These are phyloP conservation scores for Phytophthora pisi DNA, from an alignment of 352 stramenopile species.

Conservation along the genomic window DNA sequence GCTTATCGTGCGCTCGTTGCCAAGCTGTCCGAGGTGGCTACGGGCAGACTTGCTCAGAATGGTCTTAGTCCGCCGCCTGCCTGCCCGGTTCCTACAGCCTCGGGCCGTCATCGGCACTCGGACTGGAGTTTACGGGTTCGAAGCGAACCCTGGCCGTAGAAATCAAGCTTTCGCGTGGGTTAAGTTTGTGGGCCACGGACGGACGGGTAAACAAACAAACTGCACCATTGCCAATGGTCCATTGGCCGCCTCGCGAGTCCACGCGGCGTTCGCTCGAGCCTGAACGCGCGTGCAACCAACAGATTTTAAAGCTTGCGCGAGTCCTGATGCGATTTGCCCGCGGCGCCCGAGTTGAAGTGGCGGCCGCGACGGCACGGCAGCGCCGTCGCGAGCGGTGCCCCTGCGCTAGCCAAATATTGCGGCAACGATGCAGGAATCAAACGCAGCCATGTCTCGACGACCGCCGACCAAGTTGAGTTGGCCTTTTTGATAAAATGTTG, in stretches of 20 bases:
- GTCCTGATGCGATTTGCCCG: constrained; percentile 25
- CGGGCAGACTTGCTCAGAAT: background rate
- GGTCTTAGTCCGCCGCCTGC: background rate
- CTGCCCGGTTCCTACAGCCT: background rate
- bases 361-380: constrained; percentile 9
- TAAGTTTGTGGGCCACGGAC: background rate
- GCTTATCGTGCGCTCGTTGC: constrained; percentile 9
- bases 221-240: too few species aligned
- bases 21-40: background rate
- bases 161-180: background rate
- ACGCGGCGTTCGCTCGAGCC: background rate
- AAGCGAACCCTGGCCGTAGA: background rate
- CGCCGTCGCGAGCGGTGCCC: constrained; percentile 1
- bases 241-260: background rate
- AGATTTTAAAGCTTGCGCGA: constrained; percentile 9
- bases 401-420: constrained; percentile 11
- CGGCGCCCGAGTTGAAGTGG: constrained; percentile 16
- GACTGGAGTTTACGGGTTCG: background rate
- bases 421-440: constrained; percentile 21
- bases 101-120: background rate
- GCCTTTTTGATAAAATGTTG: constrained; percentile 16
- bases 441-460: constrained; percentile 35
- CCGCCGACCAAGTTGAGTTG: constrained; percentile 21
- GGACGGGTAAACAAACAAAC: background rate
- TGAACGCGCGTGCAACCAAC: constrained; percentile 11